A percentile compares a stretch with the other conserved stretches of the same genome.
Evolutionary conservation across 2,329 filamentous ascomycete genomes (phyloP).

Genomic region (Alternaria dauci): DNA sequence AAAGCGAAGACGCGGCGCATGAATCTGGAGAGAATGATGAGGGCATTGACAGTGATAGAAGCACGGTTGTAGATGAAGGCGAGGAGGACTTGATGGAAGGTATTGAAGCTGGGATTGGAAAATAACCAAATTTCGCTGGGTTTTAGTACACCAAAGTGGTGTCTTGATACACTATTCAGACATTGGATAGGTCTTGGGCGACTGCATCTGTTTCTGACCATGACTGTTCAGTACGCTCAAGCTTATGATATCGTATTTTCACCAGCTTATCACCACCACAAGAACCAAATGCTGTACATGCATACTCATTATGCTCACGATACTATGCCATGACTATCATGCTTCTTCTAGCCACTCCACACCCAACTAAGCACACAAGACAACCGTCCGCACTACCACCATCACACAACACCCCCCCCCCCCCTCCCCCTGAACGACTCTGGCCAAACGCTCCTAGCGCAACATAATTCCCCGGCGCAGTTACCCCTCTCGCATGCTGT

Average conservation of each 20-base stretch:
- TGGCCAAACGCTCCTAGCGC: neutral
- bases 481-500: neutral
- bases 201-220: neutral
- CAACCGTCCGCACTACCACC: neutral
- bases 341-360: neutral
- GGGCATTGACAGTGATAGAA: neutral
- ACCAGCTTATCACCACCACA: neutral
- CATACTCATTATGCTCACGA: neutral
- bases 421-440: neutral
- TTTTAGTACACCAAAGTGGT: neutral
- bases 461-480: neutral
- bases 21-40: neutral
- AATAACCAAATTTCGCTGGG: neutral
- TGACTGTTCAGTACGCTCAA: neutral
- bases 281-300: neutral
- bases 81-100: neutral
- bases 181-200: neutral
- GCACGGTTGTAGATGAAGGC: neutral
- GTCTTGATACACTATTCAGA: neutral
- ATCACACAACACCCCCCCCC: neutral
- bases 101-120: neutral
- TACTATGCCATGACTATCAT: neutral
- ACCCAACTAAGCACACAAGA: neutral
- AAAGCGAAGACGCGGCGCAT: neutral
- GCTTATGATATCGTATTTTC: neutral